Percentiles rank a stretch among this genome's conserved stretches.
phyloP scores from a whole-genome alignment of 495 filamentous ascomycete genomes.

The Penicillium bovifimosum region DNA sequence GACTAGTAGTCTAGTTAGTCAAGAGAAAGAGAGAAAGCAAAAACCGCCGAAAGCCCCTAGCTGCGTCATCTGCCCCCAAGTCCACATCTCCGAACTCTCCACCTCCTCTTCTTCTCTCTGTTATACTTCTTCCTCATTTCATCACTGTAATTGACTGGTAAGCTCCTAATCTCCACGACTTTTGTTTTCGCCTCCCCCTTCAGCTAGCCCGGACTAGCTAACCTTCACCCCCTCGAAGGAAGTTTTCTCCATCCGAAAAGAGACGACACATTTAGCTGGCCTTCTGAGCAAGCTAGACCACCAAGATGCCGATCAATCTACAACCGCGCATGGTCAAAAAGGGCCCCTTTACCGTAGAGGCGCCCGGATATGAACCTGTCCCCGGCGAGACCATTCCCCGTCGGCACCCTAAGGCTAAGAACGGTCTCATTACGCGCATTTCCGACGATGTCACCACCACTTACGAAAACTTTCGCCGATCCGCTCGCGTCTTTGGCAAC shows the following conservation, averaged over 20 bases:
- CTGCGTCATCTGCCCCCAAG: constrained; percentile 19
- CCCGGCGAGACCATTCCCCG: constrained; percentile 90
- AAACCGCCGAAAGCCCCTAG: background rate
- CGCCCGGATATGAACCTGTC: constrained; percentile 61
- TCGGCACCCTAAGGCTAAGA: constrained; percentile 64
- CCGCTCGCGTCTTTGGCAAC: constrained; percentile 80
- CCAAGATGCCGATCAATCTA: constrained; percentile 42
- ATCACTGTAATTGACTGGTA: background rate
- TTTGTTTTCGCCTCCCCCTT: background rate
- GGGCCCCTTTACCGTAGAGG: constrained; percentile 73
- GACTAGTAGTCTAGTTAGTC: background rate
- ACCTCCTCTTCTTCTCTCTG: background rate
- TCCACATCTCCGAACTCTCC: constrained; percentile 7
- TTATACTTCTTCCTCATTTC: background rate
- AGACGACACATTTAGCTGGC: background rate
- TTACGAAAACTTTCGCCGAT: constrained; percentile 77
- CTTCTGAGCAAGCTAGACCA: constrained; percentile 7
- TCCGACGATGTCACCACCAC: constrained; percentile 71
- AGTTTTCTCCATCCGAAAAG: constrained; percentile 2
- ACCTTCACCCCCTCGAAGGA: constrained; percentile 8
- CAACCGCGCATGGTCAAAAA: constrained; percentile 57
- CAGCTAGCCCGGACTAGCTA: constrained; percentile 10
- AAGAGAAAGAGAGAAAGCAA: background rate
- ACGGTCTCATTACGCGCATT: constrained; percentile 62
- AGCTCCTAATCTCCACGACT: background rate